Evolutionary conservation across 768 basidiomycete genomes (phyloP).

Genomic region (Pulveroboletus sp.): DNA sequence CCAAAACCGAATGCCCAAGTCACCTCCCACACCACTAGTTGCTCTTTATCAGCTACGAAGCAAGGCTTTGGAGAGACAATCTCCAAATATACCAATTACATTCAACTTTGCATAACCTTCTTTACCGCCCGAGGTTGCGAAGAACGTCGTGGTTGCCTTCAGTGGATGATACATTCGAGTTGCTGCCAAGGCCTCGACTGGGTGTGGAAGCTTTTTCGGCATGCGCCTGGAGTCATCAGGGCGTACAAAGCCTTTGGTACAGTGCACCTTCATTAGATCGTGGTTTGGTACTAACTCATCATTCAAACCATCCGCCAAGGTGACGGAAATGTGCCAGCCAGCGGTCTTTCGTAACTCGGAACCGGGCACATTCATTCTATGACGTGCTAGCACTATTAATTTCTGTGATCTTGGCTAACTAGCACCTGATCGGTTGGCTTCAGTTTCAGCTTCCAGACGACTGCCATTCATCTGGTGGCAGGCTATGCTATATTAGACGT

Average conservation of each 20-base stretch:
- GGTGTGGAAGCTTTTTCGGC: slow-evolving; percentile 58
- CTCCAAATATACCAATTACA: slow-evolving; percentile 61
- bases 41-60: slow-evolving; percentile 50
- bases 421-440: not conserved
- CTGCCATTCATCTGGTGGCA: too few species aligned
- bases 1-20: slow-evolving; percentile 27
- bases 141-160: slow-evolving; percentile 76
- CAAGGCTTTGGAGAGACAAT: slow-evolving; percentile 59
- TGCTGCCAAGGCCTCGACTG: slow-evolving; percentile 77
- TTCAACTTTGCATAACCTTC: slow-evolving; percentile 48
- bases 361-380: not conserved
- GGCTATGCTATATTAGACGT: not conserved
- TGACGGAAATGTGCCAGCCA: slow-evolving; percentile 40
- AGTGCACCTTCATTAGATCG: slow-evolving; percentile 43
- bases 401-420: not conserved
- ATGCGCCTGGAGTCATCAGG: slow-evolving; percentile 66
- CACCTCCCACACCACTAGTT: slow-evolving; percentile 55
- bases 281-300: slow-evolving; percentile 48
- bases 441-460: not conserved
- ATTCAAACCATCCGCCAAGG: slow-evolving; percentile 45
- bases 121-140: slow-evolving; percentile 40
- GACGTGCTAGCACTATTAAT: not conserved
- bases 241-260: slow-evolving; percentile 50
- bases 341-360: not conserved
- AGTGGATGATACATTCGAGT: slow-evolving; percentile 59